A percentile compares a stretch with the other conserved stretches of the same genome.
Conservation (phyloP, 768 basidiomycete species). For the Xanthoconium purpureum region DNA sequence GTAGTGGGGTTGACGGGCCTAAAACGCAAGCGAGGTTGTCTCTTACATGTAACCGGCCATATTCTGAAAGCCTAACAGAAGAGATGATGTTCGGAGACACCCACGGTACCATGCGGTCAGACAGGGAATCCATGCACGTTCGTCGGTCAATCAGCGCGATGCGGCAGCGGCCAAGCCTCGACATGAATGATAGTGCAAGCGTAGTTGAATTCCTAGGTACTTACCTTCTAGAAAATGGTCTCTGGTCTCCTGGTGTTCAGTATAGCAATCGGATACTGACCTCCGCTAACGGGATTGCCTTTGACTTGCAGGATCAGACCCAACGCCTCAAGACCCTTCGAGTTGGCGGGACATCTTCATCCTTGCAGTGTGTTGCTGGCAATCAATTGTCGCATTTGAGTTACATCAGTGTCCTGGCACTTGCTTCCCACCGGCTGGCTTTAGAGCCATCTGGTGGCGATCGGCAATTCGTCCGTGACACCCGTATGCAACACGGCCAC, state of each 20-base stretch:
- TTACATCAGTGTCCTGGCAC: background rate
- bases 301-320: too few species aligned
- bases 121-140: slow-evolving; percentile 11
- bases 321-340: background rate
- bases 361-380: slow-evolving; percentile 2
- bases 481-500: background rate
- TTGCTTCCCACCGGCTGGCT: slow-evolving; percentile 13
- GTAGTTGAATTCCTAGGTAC: too few species aligned
- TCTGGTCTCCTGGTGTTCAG: too few species aligned
- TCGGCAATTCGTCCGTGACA: background rate
- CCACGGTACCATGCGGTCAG: background rate
- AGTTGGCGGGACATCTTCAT: too few species aligned
- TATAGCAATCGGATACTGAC: too few species aligned
- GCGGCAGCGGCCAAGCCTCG: too few species aligned
- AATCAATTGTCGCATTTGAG: background rate
- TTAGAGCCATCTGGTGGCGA: background rate
- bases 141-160: background rate
- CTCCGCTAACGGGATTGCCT: too few species aligned
- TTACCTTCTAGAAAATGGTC: too few species aligned
- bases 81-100: background rate
- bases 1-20: slow-evolving; percentile 6
- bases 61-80: background rate
- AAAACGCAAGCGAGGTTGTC: background rate
- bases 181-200: too few species aligned
- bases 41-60: slow-evolving; percentile 4